Percentiles rank a stretch among this genome's conserved stretches.
Conservation (phyloP, 139 green algal species). For the Chlamydomonas eustigma region DNA sequence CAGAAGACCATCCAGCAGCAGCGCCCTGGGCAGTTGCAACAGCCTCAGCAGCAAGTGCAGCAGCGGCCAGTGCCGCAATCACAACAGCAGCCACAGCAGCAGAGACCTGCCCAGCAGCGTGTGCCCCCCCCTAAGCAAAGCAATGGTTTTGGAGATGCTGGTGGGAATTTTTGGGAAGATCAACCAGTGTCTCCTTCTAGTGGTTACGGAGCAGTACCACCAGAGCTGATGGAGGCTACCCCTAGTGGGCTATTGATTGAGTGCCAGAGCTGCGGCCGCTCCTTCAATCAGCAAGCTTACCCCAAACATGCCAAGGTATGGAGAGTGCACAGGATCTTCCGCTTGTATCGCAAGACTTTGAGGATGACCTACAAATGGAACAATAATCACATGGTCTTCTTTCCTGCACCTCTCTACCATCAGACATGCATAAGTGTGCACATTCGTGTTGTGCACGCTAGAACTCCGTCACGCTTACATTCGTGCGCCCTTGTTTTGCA, state of each 20-base stretch:
- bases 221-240: neutral
- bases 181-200: neutral
- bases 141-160: neutral
- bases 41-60: neutral
- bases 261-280: slow-evolving; percentile 10
- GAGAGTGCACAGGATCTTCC: neutral
- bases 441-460: neutral
- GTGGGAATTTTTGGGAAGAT: slow-evolving; percentile 1
- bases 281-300: slow-evolving; percentile 9
- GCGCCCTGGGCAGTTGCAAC: neutral
- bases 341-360: neutral
- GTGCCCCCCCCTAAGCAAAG: too few relatives aligned
- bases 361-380: neutral
- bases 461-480: too few relatives aligned
- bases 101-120: neutral
- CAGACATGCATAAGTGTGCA: neutral
- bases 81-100: neutral
- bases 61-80: neutral
- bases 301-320: slow-evolving; percentile 16
- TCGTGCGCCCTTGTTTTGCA: too few relatives aligned
- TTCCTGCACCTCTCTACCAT: too few relatives aligned
- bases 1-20: neutral
- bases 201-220: neutral
- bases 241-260: neutral
- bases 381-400: neutral